Evolutionary conservation across 1,139 yeast genomes (phyloP).

Genomic region (Saccharomyces hybrid): DNA sequence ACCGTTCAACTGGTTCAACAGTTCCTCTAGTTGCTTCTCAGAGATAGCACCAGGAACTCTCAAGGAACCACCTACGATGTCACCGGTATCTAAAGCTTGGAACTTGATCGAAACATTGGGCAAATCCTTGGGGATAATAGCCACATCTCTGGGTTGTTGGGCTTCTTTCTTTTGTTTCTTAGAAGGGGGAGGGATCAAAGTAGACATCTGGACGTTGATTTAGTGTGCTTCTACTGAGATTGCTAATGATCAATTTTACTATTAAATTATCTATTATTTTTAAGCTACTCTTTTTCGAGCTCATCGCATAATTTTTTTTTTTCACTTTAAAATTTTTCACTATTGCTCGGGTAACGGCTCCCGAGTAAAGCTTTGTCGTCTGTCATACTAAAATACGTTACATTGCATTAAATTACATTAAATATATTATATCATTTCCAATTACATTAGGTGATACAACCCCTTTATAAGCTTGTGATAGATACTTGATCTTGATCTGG

Average conservation of each 20-base stretch:
- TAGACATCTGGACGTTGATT: constrained; percentile 54
- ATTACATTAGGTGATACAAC: not conserved
- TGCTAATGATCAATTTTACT: not conserved
- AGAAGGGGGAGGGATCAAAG: constrained; percentile 87
- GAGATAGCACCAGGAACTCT: constrained; percentile 88
- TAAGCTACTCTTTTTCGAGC: not conserved
- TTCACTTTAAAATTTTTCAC: not conserved
- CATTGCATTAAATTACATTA: not conserved
- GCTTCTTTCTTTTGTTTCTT: constrained; percentile 82
- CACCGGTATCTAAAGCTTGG: constrained; percentile 94
- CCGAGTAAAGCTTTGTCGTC: not conserved
- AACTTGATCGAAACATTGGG: constrained; percentile 85
- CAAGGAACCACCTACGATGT: constrained; percentile 70
- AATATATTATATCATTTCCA: not conserved
- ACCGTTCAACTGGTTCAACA: constrained; percentile 64
- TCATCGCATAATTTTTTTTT: not conserved
- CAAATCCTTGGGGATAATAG: constrained; percentile 64
- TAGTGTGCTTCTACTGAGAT: not conserved
- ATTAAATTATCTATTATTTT: not conserved
- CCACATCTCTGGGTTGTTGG: constrained; percentile 71
- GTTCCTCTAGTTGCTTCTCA: constrained; percentile 80
- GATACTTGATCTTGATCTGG: constrained; percentile 10
- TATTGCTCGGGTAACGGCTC: not conserved
- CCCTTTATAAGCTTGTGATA: not conserved
- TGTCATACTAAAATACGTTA: not conserved